Conservation (phyloP, 2,329 filamentous ascomycete genomes). For the Epichloe coenophiala region DNA sequence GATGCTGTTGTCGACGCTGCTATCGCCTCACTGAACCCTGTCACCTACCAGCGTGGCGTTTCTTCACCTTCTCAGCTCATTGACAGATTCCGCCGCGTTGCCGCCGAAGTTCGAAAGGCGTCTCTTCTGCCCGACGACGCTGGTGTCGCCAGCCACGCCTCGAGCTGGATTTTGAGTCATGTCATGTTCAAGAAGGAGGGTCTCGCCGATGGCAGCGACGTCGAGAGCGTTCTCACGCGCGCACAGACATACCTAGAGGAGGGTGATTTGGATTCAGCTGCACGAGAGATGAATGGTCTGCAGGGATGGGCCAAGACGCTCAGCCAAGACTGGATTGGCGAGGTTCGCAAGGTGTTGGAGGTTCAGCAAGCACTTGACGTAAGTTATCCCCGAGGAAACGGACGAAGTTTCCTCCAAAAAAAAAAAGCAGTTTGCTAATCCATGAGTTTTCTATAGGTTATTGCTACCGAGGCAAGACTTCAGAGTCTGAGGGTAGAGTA, state of each 20-base stretch:
- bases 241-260: constrained; percentile 87
- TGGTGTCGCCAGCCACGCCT: constrained; percentile 86
- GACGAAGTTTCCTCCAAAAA: background rate
- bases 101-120: constrained; percentile 85
- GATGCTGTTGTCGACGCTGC: constrained; percentile 83
- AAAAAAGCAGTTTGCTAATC: background rate
- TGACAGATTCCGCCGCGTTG: constrained; percentile 90
- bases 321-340: constrained; percentile 83
- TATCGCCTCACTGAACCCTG: constrained; percentile 90
- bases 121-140: constrained; percentile 84
- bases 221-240: constrained; percentile 82
- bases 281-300: constrained; percentile 87
- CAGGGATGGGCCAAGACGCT: constrained; percentile 92
- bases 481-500: constrained; percentile 79
- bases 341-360: constrained; percentile 85
- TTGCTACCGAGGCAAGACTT: constrained; percentile 77
- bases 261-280: constrained; percentile 80
- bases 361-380: constrained; percentile 94
- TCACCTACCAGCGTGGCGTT: constrained; percentile 85
- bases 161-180: constrained; percentile 80
- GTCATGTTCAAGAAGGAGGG: constrained; percentile 92
- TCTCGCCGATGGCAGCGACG: constrained; percentile 70
- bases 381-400: constrained; percentile 25
- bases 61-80: constrained; percentile 74
- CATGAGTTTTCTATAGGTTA: constrained; percentile 44